Base-by-base conservation (phyloP, 306 rosid genomes). In the Mimosa bimucronata region DNA sequence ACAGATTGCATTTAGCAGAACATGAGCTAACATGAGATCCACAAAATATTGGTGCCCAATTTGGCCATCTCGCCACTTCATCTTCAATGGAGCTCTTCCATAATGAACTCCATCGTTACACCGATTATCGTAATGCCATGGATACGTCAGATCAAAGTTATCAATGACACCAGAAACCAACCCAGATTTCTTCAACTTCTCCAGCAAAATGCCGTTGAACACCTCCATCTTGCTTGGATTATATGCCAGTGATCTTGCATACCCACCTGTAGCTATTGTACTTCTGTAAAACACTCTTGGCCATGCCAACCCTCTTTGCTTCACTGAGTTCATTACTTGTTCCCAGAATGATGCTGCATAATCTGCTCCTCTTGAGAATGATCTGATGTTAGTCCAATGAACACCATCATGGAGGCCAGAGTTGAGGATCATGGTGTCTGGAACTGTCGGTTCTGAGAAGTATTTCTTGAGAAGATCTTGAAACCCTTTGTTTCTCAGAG, bases 91-190 rank as follows among this genome's bases (percentile, higher is more conserved):
- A 71, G 91, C 94, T 30, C 99, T 88, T 71, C 99, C 98, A 12
- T 95, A 95, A 80, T 95, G 99, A 84, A 95, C 99, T 18, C 99
- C 99, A 44, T 95, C 99, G 0, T 89, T 95, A 81, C 99, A 93
- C 2, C 97, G 86, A 72, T 95, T 95, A 85, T 93, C 94, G 76
- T 75, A 95, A 86, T 95, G 99, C 99, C 98, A 95, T 0, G 99
- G 97, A 83, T 80, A 95, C n/a, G 97, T 93, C 89, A 95, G 85
- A 80, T 95, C 99, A 42, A 95, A 95, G 88, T 93, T 80, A 76
- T 95, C 99, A 12, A 95, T 88, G 81, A 93, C 96, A 1, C 97
- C 94, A 0, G 90, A 83, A 18, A 90, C 61, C 50, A 95, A 79
- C 31, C 97, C 94, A 1, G 78, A 87, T 76, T 79, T 66, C 87